These are phyloP conservation scores for Leishmania martiniquensis DNA, from an alignment of 208 protist species.

Conservation along the genomic window DNA sequence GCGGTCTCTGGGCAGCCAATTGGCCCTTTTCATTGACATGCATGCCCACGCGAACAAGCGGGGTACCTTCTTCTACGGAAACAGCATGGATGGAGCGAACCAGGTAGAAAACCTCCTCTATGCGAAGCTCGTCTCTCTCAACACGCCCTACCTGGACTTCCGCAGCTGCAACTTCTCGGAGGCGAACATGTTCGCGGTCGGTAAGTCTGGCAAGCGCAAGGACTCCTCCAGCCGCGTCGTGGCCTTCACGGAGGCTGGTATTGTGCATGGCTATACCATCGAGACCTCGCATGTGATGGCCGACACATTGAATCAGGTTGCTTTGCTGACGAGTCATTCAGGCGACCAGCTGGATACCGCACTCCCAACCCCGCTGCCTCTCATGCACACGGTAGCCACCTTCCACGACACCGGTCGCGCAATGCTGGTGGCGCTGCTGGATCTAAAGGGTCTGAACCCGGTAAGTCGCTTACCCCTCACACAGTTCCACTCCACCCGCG, in stretches of 20 bases:
- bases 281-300: conserved; percentile 91
- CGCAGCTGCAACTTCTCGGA: conserved; percentile 91
- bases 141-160: conserved; percentile 94
- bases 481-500: conserved; percentile 56
- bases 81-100: conserved; percentile 65
- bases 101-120: conserved; percentile 89
- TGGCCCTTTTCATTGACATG: conserved; percentile 93
- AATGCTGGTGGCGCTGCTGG: conserved; percentile 78
- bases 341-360: conserved; percentile 29
- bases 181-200: conserved; percentile 90
- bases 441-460: conserved; percentile 84
- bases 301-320: conserved; percentile 57
- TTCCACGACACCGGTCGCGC: conserved; percentile 83
- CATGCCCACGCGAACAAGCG: conserved; percentile 95
- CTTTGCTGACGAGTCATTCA: conserved; percentile 34
- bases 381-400: conserved; percentile 49
- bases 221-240: conserved; percentile 91
- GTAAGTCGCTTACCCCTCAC: conserved; percentile 62
- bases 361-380: conserved; percentile 16
- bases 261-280: conserved; percentile 91
- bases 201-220: conserved; percentile 89
- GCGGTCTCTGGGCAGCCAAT: conserved; percentile 39
- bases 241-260: conserved; percentile 73
- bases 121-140: conserved; percentile 87
- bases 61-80: conserved; percentile 96